Evolutionary conservation across 2,329 filamentous ascomycete species (phyloP).

Genomic region (Parascedosporium putredinis): DNA sequence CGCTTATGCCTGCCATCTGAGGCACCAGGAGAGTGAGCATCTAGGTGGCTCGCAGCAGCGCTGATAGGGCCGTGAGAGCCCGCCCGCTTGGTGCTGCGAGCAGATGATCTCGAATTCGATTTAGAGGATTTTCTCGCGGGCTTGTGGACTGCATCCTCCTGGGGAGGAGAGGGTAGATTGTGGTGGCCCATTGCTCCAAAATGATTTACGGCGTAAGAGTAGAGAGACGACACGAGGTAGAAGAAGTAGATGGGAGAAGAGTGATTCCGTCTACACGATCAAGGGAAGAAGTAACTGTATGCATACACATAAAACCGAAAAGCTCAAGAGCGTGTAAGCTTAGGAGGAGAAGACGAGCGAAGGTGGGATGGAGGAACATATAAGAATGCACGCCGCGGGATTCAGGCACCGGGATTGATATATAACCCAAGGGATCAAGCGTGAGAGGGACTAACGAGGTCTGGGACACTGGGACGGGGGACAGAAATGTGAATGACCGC

Average conservation of each 20-base stretch:
- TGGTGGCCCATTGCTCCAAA: conserved; percentile 5
- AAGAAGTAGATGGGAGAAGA: background rate
- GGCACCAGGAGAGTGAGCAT: conserved; percentile 14
- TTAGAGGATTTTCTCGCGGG: conserved; percentile 7
- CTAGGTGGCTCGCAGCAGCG: conserved; percentile 5
- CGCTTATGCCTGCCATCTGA: conserved; percentile 51
- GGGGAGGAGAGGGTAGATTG: conserved; percentile 7
- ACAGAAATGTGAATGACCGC: background rate
- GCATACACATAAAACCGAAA: background rate
- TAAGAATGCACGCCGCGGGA: conserved; percentile 3
- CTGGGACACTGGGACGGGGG: background rate
- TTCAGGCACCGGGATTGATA: conserved; percentile 4
- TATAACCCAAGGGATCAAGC: background rate
- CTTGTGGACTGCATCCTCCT: conserved; percentile 8
- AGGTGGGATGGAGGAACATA: conserved; percentile 1
- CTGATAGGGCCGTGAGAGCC: conserved; percentile 2
- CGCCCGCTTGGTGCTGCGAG: conserved; percentile 4
- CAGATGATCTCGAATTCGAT: background rate
- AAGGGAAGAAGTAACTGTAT: background rate
- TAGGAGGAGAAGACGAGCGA: background rate
- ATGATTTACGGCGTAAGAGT: background rate
- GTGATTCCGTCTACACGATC: background rate
- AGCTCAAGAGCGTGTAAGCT: background rate
- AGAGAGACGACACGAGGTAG: background rate
- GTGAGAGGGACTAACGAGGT: background rate